These are phyloP conservation scores for Biscogniauxia sp. DNA, from an alignment of 2,329 filamentous ascomycete genomes.

Conservation along the genomic window DNA sequence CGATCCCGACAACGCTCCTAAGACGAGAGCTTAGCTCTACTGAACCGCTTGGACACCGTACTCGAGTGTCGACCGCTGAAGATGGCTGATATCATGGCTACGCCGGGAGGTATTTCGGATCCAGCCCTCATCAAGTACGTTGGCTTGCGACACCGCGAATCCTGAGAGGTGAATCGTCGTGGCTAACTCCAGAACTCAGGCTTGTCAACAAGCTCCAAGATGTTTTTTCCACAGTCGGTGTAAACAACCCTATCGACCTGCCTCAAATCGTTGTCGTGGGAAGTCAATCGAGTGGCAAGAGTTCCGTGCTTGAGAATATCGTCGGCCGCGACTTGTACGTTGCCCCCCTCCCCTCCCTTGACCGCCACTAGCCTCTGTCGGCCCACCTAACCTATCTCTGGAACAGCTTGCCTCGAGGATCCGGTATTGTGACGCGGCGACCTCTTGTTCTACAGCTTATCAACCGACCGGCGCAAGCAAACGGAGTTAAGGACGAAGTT, in stretches of 20 bases:
- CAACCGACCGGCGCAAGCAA: slow-evolving; percentile 74
- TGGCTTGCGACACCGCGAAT: slow-evolving; percentile 24
- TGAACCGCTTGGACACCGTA: slow-evolving; percentile 3
- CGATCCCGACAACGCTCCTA: not conserved
- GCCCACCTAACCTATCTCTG: slow-evolving; percentile 4
- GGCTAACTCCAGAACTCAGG: slow-evolving; percentile 41
- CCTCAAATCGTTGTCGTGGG: slow-evolving; percentile 98
- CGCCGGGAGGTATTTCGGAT: slow-evolving; percentile 62
- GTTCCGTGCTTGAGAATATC: slow-evolving; percentile 97
- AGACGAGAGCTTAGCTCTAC: not conserved
- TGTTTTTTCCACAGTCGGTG: slow-evolving; percentile 97
- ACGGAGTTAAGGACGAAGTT: slow-evolving; percentile 69
- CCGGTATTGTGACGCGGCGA: slow-evolving; percentile 93
- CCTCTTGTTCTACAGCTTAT: slow-evolving; percentile 97
- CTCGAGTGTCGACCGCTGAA: slow-evolving; percentile 9
- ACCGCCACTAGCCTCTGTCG: not conserved
- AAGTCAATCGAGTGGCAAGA: slow-evolving; percentile 98
- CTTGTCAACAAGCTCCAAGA: slow-evolving; percentile 99
- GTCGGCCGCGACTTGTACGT: slow-evolving; percentile 97
- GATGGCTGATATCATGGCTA: slow-evolving; percentile 36
- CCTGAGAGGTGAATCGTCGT: slow-evolving; percentile 14
- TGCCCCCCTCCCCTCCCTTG: slow-evolving; percentile 14
- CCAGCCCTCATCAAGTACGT: slow-evolving; percentile 64
- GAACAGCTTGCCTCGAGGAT: slow-evolving; percentile 85
- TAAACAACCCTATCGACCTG: slow-evolving; percentile 98